These are phyloP conservation scores for Monosporozyma aerobia DNA, from an alignment of 805 yeast species.

Conservation along the genomic window DNA sequence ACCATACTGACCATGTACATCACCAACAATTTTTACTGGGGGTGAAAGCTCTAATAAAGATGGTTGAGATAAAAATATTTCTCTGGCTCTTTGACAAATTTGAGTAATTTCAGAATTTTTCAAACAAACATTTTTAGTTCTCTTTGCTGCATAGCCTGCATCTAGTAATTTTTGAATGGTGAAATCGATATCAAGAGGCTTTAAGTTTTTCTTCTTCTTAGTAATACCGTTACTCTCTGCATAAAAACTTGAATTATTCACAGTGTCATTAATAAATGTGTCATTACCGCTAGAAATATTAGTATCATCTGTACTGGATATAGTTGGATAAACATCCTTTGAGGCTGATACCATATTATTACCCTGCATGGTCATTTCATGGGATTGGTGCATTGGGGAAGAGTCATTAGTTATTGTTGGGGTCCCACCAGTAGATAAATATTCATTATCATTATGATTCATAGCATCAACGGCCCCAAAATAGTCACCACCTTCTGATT, in stretches of 20 bases:
- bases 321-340: neutral
- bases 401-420: neutral
- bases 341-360: neutral
- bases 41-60: constrained; percentile 74
- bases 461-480: neutral
- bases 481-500: neutral
- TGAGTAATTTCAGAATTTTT: constrained; percentile 83
- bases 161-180: constrained; percentile 83
- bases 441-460: neutral
- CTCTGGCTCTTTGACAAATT: constrained; percentile 81
- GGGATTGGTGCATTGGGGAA: neutral
- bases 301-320: neutral
- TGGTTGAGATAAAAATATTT: constrained; percentile 84
- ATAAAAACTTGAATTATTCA: neutral
- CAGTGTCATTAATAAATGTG: neutral
- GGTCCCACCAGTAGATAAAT: neutral
- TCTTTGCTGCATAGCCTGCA: constrained; percentile 92
- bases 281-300: neutral
- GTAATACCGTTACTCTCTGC: neutral
- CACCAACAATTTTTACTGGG: constrained; percentile 80
- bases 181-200: constrained; percentile 62
- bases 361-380: neutral
- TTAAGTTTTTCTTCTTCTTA: constrained; percentile 19
- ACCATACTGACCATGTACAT: constrained; percentile 93
- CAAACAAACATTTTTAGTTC: constrained; percentile 81